Evolutionary conservation across 352 stramenopile species (phyloP).

Genomic region (Phytophthora kernoviae): DNA sequence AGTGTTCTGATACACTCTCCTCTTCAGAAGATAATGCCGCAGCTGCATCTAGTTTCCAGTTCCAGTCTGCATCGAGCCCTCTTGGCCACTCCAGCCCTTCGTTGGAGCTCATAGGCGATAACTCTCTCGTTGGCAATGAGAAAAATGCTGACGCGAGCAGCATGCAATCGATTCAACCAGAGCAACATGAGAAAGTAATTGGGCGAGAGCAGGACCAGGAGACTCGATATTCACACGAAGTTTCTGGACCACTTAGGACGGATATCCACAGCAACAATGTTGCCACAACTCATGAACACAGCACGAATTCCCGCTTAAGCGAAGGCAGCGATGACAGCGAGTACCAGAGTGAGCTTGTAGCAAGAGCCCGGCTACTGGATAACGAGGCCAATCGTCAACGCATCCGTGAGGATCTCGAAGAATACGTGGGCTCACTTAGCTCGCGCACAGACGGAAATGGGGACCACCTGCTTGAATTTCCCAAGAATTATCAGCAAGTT

Average conservation of each 20-base stretch:
- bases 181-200: background rate
- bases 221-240: background rate
- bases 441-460: constrained; percentile 51
- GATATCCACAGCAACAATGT: constrained; percentile 5
- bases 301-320: background rate
- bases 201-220: background rate
- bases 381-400: constrained; percentile 45
- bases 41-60: background rate
- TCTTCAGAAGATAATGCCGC: background rate
- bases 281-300: background rate
- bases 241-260: constrained; percentile 11
- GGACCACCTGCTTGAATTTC: constrained; percentile 55
- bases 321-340: constrained; percentile 21
- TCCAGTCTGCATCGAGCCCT: background rate
- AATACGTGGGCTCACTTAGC: constrained; percentile 49
- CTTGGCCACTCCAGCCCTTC: background rate
- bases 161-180: constrained; percentile 1
- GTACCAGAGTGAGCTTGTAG: constrained; percentile 25
- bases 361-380: constrained; percentile 21
- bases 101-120: background rate
- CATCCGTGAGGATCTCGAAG: constrained; percentile 46
- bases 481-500: constrained; percentile 67
- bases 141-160: background rate
- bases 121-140: background rate
- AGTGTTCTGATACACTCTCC: background rate